Evolutionary conservation across 2,329 filamentous ascomycete species (phyloP), one percentile per base, ranked within the genome.

Genomic region (Talaromyces amestolkiae): DNA sequence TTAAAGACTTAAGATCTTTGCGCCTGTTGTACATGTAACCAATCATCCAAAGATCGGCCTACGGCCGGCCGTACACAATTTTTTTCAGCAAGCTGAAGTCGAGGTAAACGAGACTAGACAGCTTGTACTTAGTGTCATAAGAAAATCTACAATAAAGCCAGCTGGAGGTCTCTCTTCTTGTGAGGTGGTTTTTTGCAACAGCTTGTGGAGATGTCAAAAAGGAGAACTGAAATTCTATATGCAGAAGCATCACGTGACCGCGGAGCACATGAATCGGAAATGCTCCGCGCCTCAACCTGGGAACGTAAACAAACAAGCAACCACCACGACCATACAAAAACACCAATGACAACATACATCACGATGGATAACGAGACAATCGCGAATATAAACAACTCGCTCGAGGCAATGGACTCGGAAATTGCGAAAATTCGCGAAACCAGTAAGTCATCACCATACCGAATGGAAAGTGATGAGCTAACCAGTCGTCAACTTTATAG

Each of bases 361-460:
- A 58, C 35, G 19, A 66, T 68, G 66, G 66, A 66, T 22, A 35
- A 39, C 53, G 49, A 58, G 11, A 47, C 61, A 45, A 45, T 66
- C n/a, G 15, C 66, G 11, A 53, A 31, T 10, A 54, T 63, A 2
- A 58, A 69, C 59, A 27, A 15, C 4, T 67, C 67, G 24, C 11
- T 66, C 13, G 70, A 73, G 58, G 69, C 73, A 15, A 71, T 81
- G 9, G 80, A 82, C 65, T 70, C 72, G 1, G 79, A 82, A 43
- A 81, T 82, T 51, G 68, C 71, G 31, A 71, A 74, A 35, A 76
- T 81, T 27, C 76, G 77, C 66, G 72, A 73, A 33, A 75, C 81
- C 70, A 80, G 79, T 81, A 69, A 59, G 75, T 70, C 17, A 37
- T 19, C 2, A 13, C 10, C 7, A 22, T 3, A 11, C 5, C 22